Conservation (phyloP, 2,329 filamentous ascomycete species). For the Trichoderma cornu-damae region DNA sequence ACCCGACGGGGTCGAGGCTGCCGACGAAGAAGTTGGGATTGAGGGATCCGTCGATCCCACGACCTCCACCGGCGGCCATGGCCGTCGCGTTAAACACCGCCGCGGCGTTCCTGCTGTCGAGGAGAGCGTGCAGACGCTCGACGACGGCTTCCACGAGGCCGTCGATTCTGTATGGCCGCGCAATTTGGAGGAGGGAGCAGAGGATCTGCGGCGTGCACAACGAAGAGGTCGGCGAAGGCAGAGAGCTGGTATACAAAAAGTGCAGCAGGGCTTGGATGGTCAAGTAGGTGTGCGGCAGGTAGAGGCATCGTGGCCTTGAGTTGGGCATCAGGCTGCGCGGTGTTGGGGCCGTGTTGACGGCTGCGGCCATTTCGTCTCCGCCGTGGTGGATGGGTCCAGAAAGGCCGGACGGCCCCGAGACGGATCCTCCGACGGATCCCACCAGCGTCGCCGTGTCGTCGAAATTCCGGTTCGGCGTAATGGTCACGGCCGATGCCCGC, state of each 20-base stretch:
- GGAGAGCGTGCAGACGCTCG: conserved; percentile 78
- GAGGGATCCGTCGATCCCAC: conserved; percentile 65
- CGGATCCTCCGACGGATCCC: conserved; percentile 36
- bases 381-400: conserved; percentile 41
- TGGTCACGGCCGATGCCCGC: conserved; percentile 78
- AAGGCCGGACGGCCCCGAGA: conserved; percentile 38
- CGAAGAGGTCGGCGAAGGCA: conserved; percentile 68
- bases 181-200: conserved; percentile 89
- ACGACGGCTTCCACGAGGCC: conserved; percentile 89
- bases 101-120: conserved; percentile 90
- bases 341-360: conserved; percentile 52
- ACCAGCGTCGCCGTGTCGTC: conserved; percentile 46
- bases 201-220: conserved; percentile 93
- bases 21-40: conserved; percentile 60
- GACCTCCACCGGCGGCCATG: conserved; percentile 92
- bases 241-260: conserved; percentile 86
- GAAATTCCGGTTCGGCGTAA: conserved; percentile 60
- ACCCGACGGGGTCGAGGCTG: conserved; percentile 40
- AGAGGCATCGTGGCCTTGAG: conserved; percentile 76
- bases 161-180: conserved; percentile 87
- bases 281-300: conserved; percentile 84
- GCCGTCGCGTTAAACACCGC: conserved; percentile 97
- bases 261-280: conserved; percentile 88
- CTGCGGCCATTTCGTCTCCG: conserved; percentile 22
- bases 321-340: conserved; percentile 53